Conservation (phyloP, 148 eudicot genomes). For the Persicaria maculosa region DNA sequence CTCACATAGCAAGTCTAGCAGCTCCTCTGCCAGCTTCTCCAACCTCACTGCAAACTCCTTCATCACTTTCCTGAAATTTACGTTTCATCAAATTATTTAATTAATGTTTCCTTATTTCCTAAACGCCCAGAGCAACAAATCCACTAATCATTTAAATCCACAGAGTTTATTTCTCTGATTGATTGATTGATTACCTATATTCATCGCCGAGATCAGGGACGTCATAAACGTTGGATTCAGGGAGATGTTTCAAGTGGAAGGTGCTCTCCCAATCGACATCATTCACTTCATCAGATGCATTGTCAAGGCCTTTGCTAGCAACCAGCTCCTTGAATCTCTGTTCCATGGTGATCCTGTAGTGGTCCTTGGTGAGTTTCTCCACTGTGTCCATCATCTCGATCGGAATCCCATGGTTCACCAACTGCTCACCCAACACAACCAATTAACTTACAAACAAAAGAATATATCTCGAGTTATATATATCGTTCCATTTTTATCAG, state of each 20-base stretch:
- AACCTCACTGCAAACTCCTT: slow-evolving; percentile 50
- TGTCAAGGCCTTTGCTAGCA: slow-evolving; percentile 46
- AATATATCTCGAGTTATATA: no score
- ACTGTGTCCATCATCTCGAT: slow-evolving; percentile 56
- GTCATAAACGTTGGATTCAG: slow-evolving; percentile 45
- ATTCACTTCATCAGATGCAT: slow-evolving; percentile 38
- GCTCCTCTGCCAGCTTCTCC: slow-evolving; percentile 67
- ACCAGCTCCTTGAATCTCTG: slow-evolving; percentile 59
- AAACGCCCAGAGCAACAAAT: no score
- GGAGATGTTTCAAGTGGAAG: slow-evolving; percentile 59
- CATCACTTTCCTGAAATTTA: slow-evolving; percentile 45
- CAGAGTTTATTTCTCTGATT: no score
- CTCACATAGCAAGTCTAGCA: slow-evolving; percentile 67
- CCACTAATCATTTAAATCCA: no score
- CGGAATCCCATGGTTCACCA: slow-evolving; percentile 67
- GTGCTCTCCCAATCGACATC: slow-evolving; percentile 83
- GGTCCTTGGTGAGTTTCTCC: slow-evolving; percentile 56
- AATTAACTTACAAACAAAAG: neutral
- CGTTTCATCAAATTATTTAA: no score
- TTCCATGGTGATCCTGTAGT: slow-evolving; percentile 61
- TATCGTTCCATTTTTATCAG: no score
- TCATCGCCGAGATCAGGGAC: slow-evolving; percentile 59
- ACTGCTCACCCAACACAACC: slow-evolving; percentile 13
- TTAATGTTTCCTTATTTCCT: no score
- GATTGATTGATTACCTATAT: no score